These are phyloP conservation scores for thale cress (Arabidopsis thaliana) DNA, from an alignment of 345 rosid genomes.

Conservation along the genomic window DNA sequence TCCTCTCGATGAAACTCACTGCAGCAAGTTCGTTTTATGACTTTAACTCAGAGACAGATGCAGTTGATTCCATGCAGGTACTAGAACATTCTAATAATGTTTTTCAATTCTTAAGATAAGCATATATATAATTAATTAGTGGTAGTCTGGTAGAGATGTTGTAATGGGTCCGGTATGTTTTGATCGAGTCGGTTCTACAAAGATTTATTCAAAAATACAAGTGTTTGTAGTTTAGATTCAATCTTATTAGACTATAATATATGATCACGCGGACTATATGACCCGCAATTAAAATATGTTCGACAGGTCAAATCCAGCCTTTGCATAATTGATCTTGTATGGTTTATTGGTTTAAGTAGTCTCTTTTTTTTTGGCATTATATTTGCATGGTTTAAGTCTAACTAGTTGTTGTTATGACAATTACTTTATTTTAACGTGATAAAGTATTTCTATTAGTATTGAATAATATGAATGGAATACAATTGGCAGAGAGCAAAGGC, in stretches of 20 bases:
- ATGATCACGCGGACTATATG: not conserved
- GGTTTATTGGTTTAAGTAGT: not conserved
- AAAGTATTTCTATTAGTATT: conserved; percentile 6
- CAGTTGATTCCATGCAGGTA: conserved; percentile 57
- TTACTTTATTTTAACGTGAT: not conserved
- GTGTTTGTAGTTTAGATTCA: not conserved
- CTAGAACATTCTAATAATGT: not conserved
- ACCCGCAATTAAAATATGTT: conserved; percentile 2
- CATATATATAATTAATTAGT: not conserved
- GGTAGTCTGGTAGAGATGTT: conserved; percentile 19
- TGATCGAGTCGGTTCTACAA: not conserved
- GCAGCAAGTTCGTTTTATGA: conserved; percentile 72
- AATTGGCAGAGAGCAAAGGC: conserved; percentile 62
- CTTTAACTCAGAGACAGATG: conserved; percentile 70
- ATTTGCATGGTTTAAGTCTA: not conserved
- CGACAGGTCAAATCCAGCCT: conserved; percentile 14
- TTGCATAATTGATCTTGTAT: conserved; percentile 7
- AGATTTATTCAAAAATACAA: not conserved
- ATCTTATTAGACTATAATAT: not conserved
- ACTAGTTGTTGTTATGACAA: not conserved
- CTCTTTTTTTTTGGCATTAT: not conserved
- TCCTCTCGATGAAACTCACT: conserved; percentile 81
- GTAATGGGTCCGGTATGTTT: conserved; percentile 17
- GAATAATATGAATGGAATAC: conserved; percentile 23
- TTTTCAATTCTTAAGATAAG: not conserved